Base-by-base conservation (phyloP, 2,329 filamentous ascomycete genomes). In the Calonectria pauciramosa region DNA sequence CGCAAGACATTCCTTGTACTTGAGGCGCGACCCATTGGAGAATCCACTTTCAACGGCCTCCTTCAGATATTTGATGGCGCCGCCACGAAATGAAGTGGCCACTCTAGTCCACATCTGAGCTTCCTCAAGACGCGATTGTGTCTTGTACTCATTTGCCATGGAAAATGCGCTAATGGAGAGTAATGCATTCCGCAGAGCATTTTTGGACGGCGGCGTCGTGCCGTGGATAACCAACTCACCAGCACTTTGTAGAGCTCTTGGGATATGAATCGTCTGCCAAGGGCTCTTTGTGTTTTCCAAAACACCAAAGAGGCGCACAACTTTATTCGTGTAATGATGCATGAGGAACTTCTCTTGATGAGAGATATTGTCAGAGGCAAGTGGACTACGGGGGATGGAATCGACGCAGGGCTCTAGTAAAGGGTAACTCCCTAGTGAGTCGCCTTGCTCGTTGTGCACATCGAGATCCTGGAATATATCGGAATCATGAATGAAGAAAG, bases 1-100 rank as follows among this genome's bases (percentile, higher is more conserved):
- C 0, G 80, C 80, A 1, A 82, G 70, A n/a, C 78, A 79, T 13
- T 82, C 80, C 47, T 82, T 82, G 23, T 82, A 82, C 28, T 79
- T 81, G 5, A 79, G 80, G 30, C 28, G 66, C 1, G 69, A 32
- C 30, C 30, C 59, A 0, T 56, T 14, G 0, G 73, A 1, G 79
- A 70, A 44, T 78, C 75, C 20, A 65, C 30, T 70, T 36, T 80
- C 76, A 1, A 82, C 79, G 1, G 79, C 74, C 5, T 78, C 59
- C 14, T 80, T 81, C 5, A 82, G 54, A 3, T 79, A 54, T 18
- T 74, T 71, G 23, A 82, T 80, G 0, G 80, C 78, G 23, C 74
- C 72, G 6, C 76, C 59, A 0, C 72, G 72, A 28, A 74, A 72
- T n/a, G 71, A 28, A 51, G 69, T 36, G 44, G 78, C 64, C 34